Conservation (phyloP, 2,329 filamentous ascomycete species). For the Penicillium sp. region DNA sequence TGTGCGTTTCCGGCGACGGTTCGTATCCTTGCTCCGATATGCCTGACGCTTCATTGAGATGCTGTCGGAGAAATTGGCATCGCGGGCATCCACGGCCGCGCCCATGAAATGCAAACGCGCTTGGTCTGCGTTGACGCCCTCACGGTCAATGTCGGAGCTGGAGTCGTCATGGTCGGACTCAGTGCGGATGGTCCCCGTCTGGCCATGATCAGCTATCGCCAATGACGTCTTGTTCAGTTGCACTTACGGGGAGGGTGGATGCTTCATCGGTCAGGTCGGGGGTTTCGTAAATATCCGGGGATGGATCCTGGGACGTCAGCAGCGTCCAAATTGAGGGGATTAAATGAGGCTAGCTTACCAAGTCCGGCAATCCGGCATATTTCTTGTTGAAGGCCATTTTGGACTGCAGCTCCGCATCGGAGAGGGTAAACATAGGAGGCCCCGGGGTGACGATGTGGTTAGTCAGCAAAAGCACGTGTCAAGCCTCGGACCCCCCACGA, state of each 20-base stretch:
- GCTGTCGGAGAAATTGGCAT: conserved; percentile 87
- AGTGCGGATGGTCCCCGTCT: conserved; percentile 60
- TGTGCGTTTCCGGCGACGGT: conserved; percentile 50
- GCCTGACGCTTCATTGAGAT: conserved; percentile 79
- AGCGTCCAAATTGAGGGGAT: too few species aligned
- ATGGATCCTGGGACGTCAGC: conserved; percentile 66
- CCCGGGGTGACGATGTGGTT: conserved; percentile 2
- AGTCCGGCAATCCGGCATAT: conserved; percentile 77
- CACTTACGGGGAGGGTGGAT: conserved; percentile 75
- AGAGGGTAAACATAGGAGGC: conserved; percentile 9
- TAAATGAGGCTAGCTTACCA: conserved; percentile 55
- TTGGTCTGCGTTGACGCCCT: conserved; percentile 72
- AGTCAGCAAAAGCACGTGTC: conserved; percentile 19
- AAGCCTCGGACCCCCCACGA: conserved; percentile 21
- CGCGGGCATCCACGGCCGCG: conserved; percentile 71
- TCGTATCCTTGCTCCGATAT: conserved; percentile 69
- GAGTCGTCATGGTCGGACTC: conserved; percentile 59
- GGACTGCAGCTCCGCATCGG: conserved; percentile 8
- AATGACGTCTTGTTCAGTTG: conserved; percentile 1
- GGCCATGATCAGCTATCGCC: conserved; percentile 48
- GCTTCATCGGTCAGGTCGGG: conserved; percentile 88
- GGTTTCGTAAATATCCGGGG: conserved; percentile 95
- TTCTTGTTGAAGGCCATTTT: conserved; percentile 75
- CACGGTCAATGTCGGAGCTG: conserved; percentile 69
- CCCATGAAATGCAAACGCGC: conserved; percentile 80